phyloP scores from a whole-genome alignment of 2,329 filamentous ascomycete species.

The Arthrobotrys sphaeroides region DNA sequence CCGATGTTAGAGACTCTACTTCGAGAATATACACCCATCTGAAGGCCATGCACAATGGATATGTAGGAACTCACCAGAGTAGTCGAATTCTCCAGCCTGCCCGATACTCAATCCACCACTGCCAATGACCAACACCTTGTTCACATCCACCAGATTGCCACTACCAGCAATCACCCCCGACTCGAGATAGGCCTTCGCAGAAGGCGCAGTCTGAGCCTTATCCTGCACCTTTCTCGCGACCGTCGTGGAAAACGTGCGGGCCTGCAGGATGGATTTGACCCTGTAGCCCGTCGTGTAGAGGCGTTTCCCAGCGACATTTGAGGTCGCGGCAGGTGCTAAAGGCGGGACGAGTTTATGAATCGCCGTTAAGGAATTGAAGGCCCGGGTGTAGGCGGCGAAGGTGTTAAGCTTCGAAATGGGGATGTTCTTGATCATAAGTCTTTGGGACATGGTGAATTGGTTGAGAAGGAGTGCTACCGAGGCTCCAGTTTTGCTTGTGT shows the following conservation, averaged over 20 bases:
- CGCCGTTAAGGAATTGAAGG: constrained; percentile 52
- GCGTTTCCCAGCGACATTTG: constrained; percentile 50
- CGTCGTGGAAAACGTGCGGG: constrained; percentile 53
- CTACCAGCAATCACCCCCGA: constrained; percentile 84
- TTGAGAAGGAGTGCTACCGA: constrained; percentile 23
- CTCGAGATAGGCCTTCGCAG: constrained; percentile 81
- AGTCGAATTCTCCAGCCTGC: constrained; percentile 97
- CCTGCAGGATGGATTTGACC: constrained; percentile 50
- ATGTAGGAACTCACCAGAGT: constrained; percentile 78
- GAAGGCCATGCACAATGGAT: not conserved
- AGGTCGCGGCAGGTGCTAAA: constrained; percentile 52
- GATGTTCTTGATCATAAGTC: constrained; percentile 47
- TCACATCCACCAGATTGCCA: constrained; percentile 82
- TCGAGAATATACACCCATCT: no score
- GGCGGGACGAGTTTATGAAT: constrained; percentile 50
- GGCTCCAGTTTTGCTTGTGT: constrained; percentile 31
- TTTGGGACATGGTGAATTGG: constrained; percentile 47
- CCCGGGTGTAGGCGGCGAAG: constrained; percentile 53
- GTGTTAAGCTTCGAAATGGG: constrained; percentile 54
- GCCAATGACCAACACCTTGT: constrained; percentile 96
- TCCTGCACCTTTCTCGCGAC: constrained; percentile 53
- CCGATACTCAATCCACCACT: constrained; percentile 95
- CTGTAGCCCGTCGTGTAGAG: constrained; percentile 18
- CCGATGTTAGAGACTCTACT: constrained; percentile 52
- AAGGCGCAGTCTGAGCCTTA: constrained; percentile 43